Base-by-base conservation (phyloP, 1,284 basidiomycete species). In the Thecaphora frezii region DNA sequence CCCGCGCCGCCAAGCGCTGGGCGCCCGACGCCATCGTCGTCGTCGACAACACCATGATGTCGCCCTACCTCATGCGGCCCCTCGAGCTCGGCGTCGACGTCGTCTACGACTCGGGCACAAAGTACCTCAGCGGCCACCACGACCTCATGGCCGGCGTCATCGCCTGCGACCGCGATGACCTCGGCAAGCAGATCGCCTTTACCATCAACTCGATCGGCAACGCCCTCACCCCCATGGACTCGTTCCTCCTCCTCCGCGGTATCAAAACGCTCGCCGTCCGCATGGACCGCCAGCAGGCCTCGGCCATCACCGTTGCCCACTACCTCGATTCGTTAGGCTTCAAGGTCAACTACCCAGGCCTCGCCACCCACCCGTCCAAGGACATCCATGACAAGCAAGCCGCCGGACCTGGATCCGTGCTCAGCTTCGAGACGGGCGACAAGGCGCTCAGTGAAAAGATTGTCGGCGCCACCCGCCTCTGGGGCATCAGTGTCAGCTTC, bases 41-140 rank as follows among this genome's bases (percentile, higher is more conserved):
- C 5, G 68, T 73, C 23, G 96, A 99, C 81, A 99, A 99, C 81
- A 98, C 96, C 63, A 98, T 98, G 96, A 97, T 98, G 93, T 97
- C 93, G 74, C 96, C 96, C 12, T 98, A 97, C 81, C 85, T 98
- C 19, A 93, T 97, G 81, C 84, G 93, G 51, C 96, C 96, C 1
- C 85, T 98, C 48, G 92, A 97, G 77, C 88, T 96, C 59, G 96
- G 96, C 25, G 91, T 89, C 44, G 96, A 99, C 77, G 87, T 98
- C 48, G 93, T 97, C 18, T 98, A 98, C 78, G 96, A 99, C 81
- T 94, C 91, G 58, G 96, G 88, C 12, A 98, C 96, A 39, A 99
- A 99, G 81, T 99, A 97, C 80, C 85, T 99, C 47, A 91, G 89
- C 49, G 96, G 96, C 4, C 96, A 99, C 80, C 96, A 99, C 81